phyloP scores from a whole-genome alignment of 176 grass and related monocot species.

The Saccharum officinarum region DNA sequence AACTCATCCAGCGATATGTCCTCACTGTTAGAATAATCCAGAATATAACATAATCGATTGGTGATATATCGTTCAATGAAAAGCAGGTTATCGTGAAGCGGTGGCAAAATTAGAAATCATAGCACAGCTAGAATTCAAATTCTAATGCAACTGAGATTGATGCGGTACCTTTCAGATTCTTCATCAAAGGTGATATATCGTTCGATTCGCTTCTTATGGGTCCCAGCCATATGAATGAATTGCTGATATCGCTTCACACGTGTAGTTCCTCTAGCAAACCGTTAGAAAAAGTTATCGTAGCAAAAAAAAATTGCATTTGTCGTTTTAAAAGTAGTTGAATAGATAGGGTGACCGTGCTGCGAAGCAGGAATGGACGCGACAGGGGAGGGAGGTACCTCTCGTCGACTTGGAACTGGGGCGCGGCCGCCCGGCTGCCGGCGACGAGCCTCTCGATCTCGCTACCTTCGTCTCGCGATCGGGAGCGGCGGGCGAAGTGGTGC shows the following conservation, averaged over 20 bases:
- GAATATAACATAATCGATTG: background rate
- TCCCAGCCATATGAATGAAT: conserved; percentile 20
- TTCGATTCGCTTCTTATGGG: background rate
- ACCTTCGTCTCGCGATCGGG: background rate
- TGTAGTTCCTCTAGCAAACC: background rate
- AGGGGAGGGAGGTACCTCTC: background rate
- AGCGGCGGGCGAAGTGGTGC: background rate
- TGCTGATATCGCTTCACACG: background rate
- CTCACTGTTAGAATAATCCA: conserved; percentile 45
- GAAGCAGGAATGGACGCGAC: background rate
- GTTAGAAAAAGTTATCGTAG: background rate
- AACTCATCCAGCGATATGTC: conserved; percentile 66
- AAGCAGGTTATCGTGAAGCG: background rate
- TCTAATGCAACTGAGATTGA: background rate
- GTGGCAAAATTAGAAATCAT: background rate
- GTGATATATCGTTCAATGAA: background rate
- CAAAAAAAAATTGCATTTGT: background rate
- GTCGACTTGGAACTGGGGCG: background rate
- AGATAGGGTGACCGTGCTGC: background rate
- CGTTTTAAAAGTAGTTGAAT: background rate
- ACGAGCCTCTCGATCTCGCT: background rate
- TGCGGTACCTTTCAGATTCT: conserved; percentile 39
- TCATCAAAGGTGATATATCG: conserved; percentile 32
- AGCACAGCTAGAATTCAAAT: background rate
- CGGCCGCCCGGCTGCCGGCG: background rate